These are phyloP conservation scores for Annona squamosa DNA, from an alignment of 164 flowering plant species.

Conservation along the genomic window DNA sequence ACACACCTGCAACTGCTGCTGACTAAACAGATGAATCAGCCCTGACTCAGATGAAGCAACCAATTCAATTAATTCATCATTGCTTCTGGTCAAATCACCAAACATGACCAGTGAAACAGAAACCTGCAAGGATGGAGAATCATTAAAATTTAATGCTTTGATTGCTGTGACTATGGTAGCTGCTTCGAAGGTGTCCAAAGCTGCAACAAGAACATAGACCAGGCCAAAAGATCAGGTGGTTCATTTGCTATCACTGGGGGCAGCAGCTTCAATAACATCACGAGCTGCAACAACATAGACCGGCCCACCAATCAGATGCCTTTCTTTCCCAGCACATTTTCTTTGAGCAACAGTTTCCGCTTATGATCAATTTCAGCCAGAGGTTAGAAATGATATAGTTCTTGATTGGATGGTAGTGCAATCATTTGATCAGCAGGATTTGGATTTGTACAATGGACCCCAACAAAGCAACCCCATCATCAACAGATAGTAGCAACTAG, in stretches of 20 bases:
- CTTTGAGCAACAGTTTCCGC: no score
- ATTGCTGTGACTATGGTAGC: neutral
- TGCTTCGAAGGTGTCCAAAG: neutral
- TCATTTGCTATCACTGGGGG: neutral
- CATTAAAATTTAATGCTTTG: neutral
- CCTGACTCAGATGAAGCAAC: conserved; percentile 61
- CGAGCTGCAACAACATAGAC: neutral
- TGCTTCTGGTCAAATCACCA: conserved; percentile 44
- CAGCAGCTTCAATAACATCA: neutral
- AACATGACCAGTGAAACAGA: conserved; percentile 73
- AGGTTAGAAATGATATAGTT: no score
- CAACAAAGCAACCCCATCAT: no score
- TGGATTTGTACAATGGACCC: no score
- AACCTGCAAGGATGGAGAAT: conserved; percentile 39
- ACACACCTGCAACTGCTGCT: conserved; percentile 79
- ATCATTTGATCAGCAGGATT: no score
- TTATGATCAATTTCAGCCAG: no score
- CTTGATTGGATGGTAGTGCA: no score
- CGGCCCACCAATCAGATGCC: neutral
- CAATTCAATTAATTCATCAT: conserved; percentile 75
- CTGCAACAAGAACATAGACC: neutral
- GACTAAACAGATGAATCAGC: conserved; percentile 73
- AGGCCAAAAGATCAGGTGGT: neutral
- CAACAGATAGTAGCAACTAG: no score
- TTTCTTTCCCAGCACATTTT: neutral